phyloP scores from a whole-genome alignment of 805 yeast genomes.

The Saturnispora sanitii region DNA sequence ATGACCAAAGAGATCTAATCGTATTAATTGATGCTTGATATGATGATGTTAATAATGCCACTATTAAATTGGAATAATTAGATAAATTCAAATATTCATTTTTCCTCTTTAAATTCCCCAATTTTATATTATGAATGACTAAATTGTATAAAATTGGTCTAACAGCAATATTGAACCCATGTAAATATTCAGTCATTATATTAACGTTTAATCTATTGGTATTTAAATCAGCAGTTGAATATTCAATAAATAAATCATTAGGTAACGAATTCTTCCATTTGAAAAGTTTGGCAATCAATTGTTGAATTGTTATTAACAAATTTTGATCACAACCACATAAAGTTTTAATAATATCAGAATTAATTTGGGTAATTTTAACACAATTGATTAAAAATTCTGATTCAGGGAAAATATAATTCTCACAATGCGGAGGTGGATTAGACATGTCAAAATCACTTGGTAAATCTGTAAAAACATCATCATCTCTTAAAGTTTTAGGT shows the following conservation, averaged over 20 bases:
- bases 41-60: constrained; percentile 64
- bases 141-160: constrained; percentile 70
- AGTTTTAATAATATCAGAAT: constrained; percentile 60
- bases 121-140: constrained; percentile 53
- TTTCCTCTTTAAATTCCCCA: constrained; percentile 21
- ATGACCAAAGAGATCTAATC: constrained; percentile 61
- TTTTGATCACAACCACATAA: constrained; percentile 70
- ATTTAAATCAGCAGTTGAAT: constrained; percentile 39
- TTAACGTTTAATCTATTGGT: constrained; percentile 62
- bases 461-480: constrained; percentile 67
- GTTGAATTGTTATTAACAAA: constrained; percentile 64
- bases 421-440: constrained; percentile 49
- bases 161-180: constrained; percentile 71
- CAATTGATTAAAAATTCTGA: constrained; percentile 70
- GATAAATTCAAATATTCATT: constrained; percentile 51
- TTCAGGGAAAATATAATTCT: constrained; percentile 64
- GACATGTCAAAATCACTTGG: constrained; percentile 66
- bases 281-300: constrained; percentile 53
- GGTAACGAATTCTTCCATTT: constrained; percentile 63
- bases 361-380: constrained; percentile 69
- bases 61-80: constrained; percentile 54
- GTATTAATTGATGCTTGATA: constrained; percentile 76
- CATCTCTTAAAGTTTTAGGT: constrained; percentile 71
- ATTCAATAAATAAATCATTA: constrained; percentile 54
- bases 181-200: constrained; percentile 74